Evolutionary conservation across 176 grass and related monocot genomes (phyloP).

Genomic region (Juncus effusus): DNA sequence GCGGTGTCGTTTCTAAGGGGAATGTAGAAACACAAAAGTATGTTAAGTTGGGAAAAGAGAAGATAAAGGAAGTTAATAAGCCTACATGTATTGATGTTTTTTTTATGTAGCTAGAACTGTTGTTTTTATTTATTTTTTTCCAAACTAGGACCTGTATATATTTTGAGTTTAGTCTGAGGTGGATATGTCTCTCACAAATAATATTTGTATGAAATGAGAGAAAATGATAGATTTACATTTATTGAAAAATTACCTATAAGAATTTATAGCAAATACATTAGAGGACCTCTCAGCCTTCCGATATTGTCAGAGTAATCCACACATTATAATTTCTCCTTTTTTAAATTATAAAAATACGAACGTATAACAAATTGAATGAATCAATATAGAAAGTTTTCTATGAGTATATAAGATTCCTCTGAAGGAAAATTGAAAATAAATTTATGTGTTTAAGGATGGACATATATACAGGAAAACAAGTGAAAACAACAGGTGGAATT

Average conservation of each 20-base stretch:
- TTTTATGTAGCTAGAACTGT: background rate
- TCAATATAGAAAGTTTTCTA: no score
- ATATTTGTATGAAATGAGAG: background rate
- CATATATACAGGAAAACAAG: no score
- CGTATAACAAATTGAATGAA: no score
- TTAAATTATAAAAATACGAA: no score
- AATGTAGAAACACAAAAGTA: conserved; percentile 12
- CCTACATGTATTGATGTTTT: background rate
- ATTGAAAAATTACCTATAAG: background rate
- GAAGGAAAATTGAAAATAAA: no score
- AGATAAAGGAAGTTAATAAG: background rate
- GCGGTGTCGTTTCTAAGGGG: background rate
- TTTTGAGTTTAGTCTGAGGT: background rate
- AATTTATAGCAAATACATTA: no score
- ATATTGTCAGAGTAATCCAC: no score
- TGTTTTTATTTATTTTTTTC: background rate
- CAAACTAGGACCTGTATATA: background rate
- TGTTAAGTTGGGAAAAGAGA: background rate
- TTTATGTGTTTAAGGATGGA: no score
- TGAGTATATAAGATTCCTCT: no score
- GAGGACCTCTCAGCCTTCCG: no score
- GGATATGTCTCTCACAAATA: background rate
- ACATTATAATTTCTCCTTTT: no score
- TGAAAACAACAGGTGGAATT: no score
- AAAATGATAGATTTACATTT: background rate